A percentile compares a stretch with the other conserved stretches of the same genome.
Conservation (phyloP, 768 basidiomycete species). For the Paxillus involutus region DNA sequence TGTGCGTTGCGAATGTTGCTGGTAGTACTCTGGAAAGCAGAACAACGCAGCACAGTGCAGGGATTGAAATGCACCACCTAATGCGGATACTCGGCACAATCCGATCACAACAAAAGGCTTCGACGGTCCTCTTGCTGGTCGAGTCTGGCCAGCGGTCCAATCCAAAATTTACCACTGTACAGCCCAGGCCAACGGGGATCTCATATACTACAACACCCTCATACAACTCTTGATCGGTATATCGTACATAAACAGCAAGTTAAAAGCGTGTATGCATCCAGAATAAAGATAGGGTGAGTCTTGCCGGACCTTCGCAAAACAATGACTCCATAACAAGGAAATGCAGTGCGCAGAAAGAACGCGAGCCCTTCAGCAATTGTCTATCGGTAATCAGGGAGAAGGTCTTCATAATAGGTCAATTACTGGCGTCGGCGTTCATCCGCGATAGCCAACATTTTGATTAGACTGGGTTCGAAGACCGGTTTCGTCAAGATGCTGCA, state of each 20-base stretch:
- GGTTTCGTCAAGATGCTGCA: slow-evolving; percentile 77
- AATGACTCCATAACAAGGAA: not conserved
- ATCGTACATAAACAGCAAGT: not conserved
- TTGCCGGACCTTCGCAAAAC: no score
- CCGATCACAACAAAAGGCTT: slow-evolving; percentile 28
- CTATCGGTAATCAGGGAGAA: not conserved
- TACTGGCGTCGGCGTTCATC: slow-evolving; percentile 36
- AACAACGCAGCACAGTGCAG: slow-evolving; percentile 33
- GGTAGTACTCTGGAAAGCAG: slow-evolving; percentile 24
- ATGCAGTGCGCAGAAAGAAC: not conserved
- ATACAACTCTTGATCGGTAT: not conserved
- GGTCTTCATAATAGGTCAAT: not conserved
- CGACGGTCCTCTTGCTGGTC: not conserved
- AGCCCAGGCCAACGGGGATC: not conserved
- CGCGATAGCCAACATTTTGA: slow-evolving; percentile 41
- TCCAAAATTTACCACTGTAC: not conserved
- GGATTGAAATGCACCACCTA: slow-evolving; percentile 15
- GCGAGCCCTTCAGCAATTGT: not conserved
- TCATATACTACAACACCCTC: not conserved
- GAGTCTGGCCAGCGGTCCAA: not conserved
- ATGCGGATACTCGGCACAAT: slow-evolving; percentile 27
- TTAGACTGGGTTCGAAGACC: slow-evolving; percentile 57
- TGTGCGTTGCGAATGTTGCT: slow-evolving; percentile 28
- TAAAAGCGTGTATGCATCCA: not conserved
- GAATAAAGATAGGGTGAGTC: not conserved